These are phyloP conservation scores for Glycyrrhiza uralensis DNA, from an alignment of 306 rosid genomes.

Conservation along the genomic window DNA sequence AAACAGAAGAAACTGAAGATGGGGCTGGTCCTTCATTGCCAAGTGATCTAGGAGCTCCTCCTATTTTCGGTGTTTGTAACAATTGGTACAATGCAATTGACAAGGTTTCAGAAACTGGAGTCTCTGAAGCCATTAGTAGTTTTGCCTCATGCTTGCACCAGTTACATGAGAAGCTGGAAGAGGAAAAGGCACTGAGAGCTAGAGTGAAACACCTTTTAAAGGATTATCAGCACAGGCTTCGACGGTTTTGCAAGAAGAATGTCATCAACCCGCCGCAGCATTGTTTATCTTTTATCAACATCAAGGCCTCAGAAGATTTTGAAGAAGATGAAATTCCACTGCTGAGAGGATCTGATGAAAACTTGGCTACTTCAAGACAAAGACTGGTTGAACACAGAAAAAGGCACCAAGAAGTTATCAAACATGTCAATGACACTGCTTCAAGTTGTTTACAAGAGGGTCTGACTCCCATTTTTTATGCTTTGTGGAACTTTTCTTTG, in stretches of 20 bases:
- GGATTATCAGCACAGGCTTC: conserved; percentile 24
- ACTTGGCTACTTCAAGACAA: neutral
- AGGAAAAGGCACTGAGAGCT: conserved; percentile 23
- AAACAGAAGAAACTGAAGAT: conserved; percentile 21
- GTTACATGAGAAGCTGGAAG: conserved; percentile 31
- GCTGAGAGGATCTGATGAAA: neutral
- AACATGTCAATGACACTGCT: conserved; percentile 31
- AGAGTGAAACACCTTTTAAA: conserved; percentile 1
- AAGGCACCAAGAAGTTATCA: conserved; percentile 11
- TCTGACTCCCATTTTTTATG: conserved; percentile 33
- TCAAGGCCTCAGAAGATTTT: neutral
- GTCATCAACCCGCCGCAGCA: neutral
- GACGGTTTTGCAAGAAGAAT: neutral
- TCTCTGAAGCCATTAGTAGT: conserved; percentile 9
- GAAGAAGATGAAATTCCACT: conserved; percentile 7
- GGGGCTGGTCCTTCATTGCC: conserved; percentile 5
- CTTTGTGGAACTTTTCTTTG: conserved; percentile 22
- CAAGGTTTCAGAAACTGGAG: conserved; percentile 24
- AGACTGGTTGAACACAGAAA: conserved; percentile 25
- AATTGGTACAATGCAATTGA: conserved; percentile 30
- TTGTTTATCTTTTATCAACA: neutral
- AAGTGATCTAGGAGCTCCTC: conserved; percentile 23
- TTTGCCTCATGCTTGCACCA: conserved; percentile 35
- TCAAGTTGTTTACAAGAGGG: conserved; percentile 32
- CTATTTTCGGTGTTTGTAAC: conserved; percentile 25